Evolutionary conservation across 2,329 filamentous ascomycete species (phyloP), one percentile per base, ranked within the genome.

Genomic region (Zarea fungicola): DNA sequence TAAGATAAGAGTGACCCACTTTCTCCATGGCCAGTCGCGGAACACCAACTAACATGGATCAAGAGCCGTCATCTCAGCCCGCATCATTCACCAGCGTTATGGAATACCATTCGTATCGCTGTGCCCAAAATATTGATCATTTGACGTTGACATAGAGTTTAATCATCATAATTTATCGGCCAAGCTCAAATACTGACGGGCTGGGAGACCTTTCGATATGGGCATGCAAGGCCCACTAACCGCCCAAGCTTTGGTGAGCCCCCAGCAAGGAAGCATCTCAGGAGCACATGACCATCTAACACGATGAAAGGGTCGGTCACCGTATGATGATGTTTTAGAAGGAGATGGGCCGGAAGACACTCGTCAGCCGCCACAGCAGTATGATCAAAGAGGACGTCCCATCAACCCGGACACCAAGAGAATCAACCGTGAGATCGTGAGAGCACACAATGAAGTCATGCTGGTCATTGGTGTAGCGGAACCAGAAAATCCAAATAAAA

Each of bases 401-500:
- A 57, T 78, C 42, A 82, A 82, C 54, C 70, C 70, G 0, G 71
- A 74, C 44, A 80, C 77, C 1, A 77, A 74, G 56, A 66, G 68
- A 11, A 72, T 80, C 53, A 81, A 80, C 54, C 71, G 74, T 42
- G 74, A 79, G 50, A 73, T 81, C 26, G 77, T 83, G 22, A 71
- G 79, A 44, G 74, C 79, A 9, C 79, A 83, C 56, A 83, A 83
- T 54, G 78, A 83, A 54, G 79, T 83, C 4, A 83, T 83, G 79
- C 70, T 75, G 16, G 77, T 81, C 9, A 82, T 83, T 32, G 79
- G 79, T 5, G 79, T 82, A 5, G 79, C 78, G 8, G 79, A 83
- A 56, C 75, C 78, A 13, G 78, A 82, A 46, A 74, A 72, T 43
- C 63, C 64, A 7, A 57, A 58, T 4, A 59, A 64, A 19, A 66